These are phyloP conservation scores for Phytomonas francai DNA, from an alignment of 208 protist genomes.

Conservation along the genomic window DNA sequence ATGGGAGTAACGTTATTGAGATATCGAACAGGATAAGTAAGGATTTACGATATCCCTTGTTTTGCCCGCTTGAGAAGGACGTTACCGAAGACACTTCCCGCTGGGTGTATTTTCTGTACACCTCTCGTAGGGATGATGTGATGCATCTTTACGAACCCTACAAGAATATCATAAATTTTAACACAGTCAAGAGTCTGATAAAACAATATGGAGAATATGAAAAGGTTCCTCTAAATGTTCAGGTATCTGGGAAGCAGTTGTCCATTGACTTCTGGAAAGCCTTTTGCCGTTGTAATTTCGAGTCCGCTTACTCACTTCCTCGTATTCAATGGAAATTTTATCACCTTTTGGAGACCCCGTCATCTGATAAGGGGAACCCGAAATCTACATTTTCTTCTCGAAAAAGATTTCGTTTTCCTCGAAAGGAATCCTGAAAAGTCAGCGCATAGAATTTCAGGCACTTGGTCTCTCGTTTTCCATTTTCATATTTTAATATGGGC, in stretches of 20 bases:
- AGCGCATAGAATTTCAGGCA: not conserved
- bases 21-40: slow-evolving; percentile 56
- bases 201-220: slow-evolving; percentile 21
- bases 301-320: slow-evolving; percentile 56
- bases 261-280: slow-evolving; percentile 50
- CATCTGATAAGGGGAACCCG: not conserved
- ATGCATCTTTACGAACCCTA: slow-evolving; percentile 29
- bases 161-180: slow-evolving; percentile 35
- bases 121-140: slow-evolving; percentile 20
- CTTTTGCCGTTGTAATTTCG: slow-evolving; percentile 45
- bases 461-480: not conserved
- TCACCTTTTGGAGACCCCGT: not conserved
- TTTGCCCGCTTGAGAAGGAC: slow-evolving; percentile 47
- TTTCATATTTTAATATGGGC: not conserved
- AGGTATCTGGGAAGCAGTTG: slow-evolving; percentile 30
- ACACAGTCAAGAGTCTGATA: slow-evolving; percentile 32
- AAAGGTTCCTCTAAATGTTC: slow-evolving; percentile 28
- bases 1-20: not conserved
- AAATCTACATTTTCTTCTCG: not conserved
- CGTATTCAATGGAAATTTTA: slow-evolving; percentile 29
- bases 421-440: not conserved
- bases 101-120: slow-evolving; percentile 63
- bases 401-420: not conserved
- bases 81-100: slow-evolving; percentile 66
- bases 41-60: slow-evolving; percentile 46